Evolutionary conservation across 208 protist genomes (phyloP).

Genomic region (Wallacemonas rigidus): DNA sequence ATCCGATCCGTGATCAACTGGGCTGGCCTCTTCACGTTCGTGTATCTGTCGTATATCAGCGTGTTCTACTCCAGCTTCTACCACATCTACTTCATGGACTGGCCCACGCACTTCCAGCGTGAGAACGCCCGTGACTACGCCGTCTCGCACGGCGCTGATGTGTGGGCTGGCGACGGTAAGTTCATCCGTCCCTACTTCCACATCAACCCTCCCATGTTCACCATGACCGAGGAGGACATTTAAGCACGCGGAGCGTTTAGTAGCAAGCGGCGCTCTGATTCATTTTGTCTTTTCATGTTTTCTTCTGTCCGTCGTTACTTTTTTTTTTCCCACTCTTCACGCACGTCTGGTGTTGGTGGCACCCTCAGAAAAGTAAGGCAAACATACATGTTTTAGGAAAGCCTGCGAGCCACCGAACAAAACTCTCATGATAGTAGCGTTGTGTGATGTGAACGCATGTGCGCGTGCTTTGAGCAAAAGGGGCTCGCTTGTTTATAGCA

Average conservation of each 20-base stretch:
- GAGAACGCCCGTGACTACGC: constrained; percentile 81
- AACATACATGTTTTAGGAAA: neutral
- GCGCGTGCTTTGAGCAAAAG: too few relatives aligned
- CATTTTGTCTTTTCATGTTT: too few relatives aligned
- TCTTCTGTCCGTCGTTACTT: too few relatives aligned
- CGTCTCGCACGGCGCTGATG: constrained; percentile 67
- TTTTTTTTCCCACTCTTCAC: constrained; percentile 15
- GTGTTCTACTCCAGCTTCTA: constrained; percentile 78
- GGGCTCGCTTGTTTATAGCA: too few relatives aligned
- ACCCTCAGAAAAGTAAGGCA: neutral
- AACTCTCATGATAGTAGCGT: neutral
- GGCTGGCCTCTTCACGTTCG: constrained; percentile 58
- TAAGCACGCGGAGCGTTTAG: constrained; percentile 30
- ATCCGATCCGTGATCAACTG: constrained; percentile 70
- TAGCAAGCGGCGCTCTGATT: neutral
- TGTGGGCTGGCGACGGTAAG: constrained; percentile 85
- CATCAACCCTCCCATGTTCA: constrained; percentile 89
- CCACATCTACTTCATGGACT: constrained; percentile 74
- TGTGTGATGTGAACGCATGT: neutral
- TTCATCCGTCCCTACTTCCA: constrained; percentile 89
- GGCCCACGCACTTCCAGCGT: constrained; percentile 80
- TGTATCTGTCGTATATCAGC: constrained; percentile 78
- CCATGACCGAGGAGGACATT: constrained; percentile 82
- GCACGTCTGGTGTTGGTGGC: constrained; percentile 1
- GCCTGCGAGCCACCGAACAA: neutral